Base-by-base conservation (phyloP, 23 red algal genomes). In the Cyanidiococcus yangmingshanensis region DNA sequence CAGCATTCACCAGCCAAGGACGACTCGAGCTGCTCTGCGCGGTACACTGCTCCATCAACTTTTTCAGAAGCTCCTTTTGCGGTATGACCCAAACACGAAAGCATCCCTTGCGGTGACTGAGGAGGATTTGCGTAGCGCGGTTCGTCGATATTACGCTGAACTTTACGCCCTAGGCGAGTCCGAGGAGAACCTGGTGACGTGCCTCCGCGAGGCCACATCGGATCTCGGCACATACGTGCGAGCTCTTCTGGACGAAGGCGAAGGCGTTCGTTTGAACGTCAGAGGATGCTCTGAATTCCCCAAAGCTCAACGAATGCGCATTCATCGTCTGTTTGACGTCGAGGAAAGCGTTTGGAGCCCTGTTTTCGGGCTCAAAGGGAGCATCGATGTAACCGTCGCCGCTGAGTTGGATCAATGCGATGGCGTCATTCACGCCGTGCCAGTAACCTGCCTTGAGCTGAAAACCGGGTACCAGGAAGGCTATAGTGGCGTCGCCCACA, bases 331-430 rank as follows among this genome's bases (percentile, higher is more conserved):
- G 31, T 58, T 59, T 30, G 83, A 80, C 39, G 82, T 96, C 2
- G 92, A 96, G 67, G 92, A 96, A 40, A 76, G 79, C 75, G 76
- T 96, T 0, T 96, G 92, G 92, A 87, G 81, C 37, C 92, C 92
- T 17, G 57, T 90, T 39, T 85, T 89, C 76, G 92, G 92, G 18
- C 76, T 96, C 1, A 96, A 96, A 41, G 92, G 92, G 17, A 90
- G 83, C 39, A 87, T 96, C 38, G 92, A 96, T 40, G 92, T 87
- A 30, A 88, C 84, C 75, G 83, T 90, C 2, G 39, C 68, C 3
- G 63, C 37, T 51, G 37, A 38, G 2, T 37, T 39, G 37, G 0
- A 2, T 34, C 24, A 1, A 37, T 15, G 29, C 34, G 0, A 0
- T 39, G 24, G 21, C 38, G 29, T 37, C 1, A 21, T 30, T 38